These are phyloP conservation scores for Suillus placidus DNA, from an alignment of 768 basidiomycete genomes.

Conservation along the genomic window DNA sequence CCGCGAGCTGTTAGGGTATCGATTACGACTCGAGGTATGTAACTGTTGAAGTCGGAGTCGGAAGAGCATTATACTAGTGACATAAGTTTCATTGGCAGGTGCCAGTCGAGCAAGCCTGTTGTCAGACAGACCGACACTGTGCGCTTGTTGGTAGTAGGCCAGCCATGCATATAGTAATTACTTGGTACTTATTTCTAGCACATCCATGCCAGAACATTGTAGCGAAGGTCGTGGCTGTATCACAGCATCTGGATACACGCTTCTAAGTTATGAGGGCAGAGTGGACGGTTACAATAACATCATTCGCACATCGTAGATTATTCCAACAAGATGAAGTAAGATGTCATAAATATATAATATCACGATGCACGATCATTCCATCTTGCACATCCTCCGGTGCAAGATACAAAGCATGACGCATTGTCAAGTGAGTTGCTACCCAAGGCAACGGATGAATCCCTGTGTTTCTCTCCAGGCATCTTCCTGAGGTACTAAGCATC, in stretches of 20 bases:
- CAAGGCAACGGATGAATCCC: neutral
- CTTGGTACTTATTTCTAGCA: neutral
- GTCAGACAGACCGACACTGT: neutral
- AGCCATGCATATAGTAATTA: neutral
- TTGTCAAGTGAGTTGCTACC: neutral
- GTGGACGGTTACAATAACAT: neutral
- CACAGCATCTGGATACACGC: neutral
- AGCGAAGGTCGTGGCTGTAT: neutral
- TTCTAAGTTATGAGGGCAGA: neutral
- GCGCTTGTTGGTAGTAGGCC: neutral
- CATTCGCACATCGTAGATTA: conserved; percentile 1
- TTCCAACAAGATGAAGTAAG: conserved; percentile 7
- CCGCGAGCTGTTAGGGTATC: neutral
- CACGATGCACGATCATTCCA: neutral
- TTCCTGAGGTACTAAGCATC: conserved; percentile 28
- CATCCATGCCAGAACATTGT: neutral
- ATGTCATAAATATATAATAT: neutral
- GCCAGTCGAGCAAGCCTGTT: neutral
- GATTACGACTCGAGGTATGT: too few species aligned
- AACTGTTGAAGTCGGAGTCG: neutral
- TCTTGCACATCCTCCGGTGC: neutral
- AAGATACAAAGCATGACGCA: neutral
- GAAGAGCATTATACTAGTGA: neutral
- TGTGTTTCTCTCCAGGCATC: neutral
- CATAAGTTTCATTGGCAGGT: neutral